Evolutionary conservation across 345 rosid genomes (phyloP), one percentile per base, ranked within the genome.

Genomic region (Iberis pinnata): DNA sequence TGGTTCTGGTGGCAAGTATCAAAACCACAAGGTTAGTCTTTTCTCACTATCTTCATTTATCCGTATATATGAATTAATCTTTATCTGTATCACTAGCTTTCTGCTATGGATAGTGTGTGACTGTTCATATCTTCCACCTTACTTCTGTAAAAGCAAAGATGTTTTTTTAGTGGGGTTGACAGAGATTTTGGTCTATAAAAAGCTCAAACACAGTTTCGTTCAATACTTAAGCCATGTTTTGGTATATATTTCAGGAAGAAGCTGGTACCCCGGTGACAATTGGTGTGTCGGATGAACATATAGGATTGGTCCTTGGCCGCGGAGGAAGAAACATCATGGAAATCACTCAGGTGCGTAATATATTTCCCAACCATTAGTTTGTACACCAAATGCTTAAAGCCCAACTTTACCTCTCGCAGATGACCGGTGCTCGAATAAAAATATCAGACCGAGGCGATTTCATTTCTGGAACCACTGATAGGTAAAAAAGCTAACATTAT

Each of bases 381-480:
- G 33, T 44, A 18, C 18, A 26, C 25, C 8, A 37, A 37, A 36
- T 24, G 52, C 54, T 45, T 13, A 26, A 45, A 44, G 7, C 54
- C 15, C 9, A 54, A 31, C 6, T 53, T 54, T 22, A 49, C 31
- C 45, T 43, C 40, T 49, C 49, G 54, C 88, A 92, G 99, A 79
- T 75, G 52, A 88, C 82, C n/a, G 96, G 99, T 60, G 92, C 99
- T 49, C 71, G 83, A 70, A 78, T 93, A 62, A 93, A 93, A 65
- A 84, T 93, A 76, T 88, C 97, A 14, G 99, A 93, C 52, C 70
- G 92, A 73, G 99, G 97, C 4, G 97, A 93, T 77, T 93, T 83
- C 80, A 65, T 88, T 70, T 70, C 97, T 46, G 99, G 95, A 73
- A 93, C 97, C 38, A 76, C 61, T 13, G 94, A 93, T 49, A 85